These are phyloP conservation scores for Actinomortierella ambigua DNA, from an alignment of 371 early-diverging fungal genomes.

Conservation along the genomic window DNA sequence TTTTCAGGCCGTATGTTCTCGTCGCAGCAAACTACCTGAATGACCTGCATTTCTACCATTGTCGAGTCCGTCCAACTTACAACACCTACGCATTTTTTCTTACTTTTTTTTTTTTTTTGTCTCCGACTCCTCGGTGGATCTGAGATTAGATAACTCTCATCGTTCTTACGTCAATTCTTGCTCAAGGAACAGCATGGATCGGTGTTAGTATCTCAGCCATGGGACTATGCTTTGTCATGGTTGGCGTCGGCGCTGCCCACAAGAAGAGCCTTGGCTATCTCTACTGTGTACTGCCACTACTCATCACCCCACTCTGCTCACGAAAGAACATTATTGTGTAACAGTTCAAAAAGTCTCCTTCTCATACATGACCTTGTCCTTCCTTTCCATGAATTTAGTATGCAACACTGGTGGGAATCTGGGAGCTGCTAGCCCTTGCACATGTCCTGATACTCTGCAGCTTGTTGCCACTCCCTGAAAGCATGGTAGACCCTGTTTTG, in stretches of 20 bases:
- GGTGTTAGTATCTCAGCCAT: conserved; percentile 20
- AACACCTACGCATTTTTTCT: no score
- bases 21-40: no score
- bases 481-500: conserved; percentile 8
- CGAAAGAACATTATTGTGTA: background rate
- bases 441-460: conserved; percentile 21
- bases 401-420: conserved; percentile 22
- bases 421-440: conserved; percentile 19
- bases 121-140: no score
- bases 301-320: background rate
- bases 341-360: background rate
- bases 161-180: conserved; percentile 25
- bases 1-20: no score
- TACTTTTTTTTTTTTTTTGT: no score
- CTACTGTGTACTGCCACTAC: conserved; percentile 26
- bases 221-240: conserved; percentile 23
- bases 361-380: background rate
- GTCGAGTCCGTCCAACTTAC: no score
- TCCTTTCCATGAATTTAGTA: conserved; percentile 10
- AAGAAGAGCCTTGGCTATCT: conserved; percentile 30
- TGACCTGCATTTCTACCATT: no score
- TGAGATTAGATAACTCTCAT: conserved; percentile 15
- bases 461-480: conserved; percentile 10
- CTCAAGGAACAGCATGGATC: conserved; percentile 21
- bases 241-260: conserved; percentile 30